Base-by-base conservation (phyloP, 2,329 filamentous ascomycete genomes). In the Diaporthe sp. region DNA sequence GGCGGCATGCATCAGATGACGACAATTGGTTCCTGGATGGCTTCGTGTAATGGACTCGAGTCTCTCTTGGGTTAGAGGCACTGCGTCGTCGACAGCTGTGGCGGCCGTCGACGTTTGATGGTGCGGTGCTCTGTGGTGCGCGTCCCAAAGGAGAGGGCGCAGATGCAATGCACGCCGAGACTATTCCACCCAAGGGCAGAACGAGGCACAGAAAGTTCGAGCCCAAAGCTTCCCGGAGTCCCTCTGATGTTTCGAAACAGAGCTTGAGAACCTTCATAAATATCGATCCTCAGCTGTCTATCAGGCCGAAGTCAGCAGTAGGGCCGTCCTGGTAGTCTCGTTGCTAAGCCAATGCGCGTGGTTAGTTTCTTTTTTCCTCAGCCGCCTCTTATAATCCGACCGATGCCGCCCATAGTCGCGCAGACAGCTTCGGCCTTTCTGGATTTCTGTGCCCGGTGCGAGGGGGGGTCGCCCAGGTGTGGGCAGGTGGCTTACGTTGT, bases 1-100 rank as follows among this genome's bases (percentile, higher is more conserved):
- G 84, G 82, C 82, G 82, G 81, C 84, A 87, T 88, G 86, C 87
- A 89, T 88, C 83, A 84, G 86, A 84, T 77, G 82, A 79, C 80
- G 79, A 83, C 82, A 85, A 85, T 85, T 83, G 82, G 83, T 83
- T 82, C 81, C 82, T 82, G 79, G 79, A 81, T 80, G 79, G 73
- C 37, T 53, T 70, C 57, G 73, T 75, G 61, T 75, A 65, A 72
- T 75, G 69, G 37, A 69, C 44, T 65, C 73, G 75, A 69, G 68
- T 42, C 61, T 68, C 67, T 44, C 53, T 72, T 82, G 82, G 81
- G 81, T 82, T 80, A 82, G 81, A 80, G 79, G 81, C 78, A 76
- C 77, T 81, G 79, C 80, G 81, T 81, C 79, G 80, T 82, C 81
- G 79, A 80, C 79, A 81, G 79, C 80, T 82, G 83, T 53, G 65